phyloP scores from a whole-genome alignment of 805 yeast genomes.

The Kuraishia piskuri region DNA sequence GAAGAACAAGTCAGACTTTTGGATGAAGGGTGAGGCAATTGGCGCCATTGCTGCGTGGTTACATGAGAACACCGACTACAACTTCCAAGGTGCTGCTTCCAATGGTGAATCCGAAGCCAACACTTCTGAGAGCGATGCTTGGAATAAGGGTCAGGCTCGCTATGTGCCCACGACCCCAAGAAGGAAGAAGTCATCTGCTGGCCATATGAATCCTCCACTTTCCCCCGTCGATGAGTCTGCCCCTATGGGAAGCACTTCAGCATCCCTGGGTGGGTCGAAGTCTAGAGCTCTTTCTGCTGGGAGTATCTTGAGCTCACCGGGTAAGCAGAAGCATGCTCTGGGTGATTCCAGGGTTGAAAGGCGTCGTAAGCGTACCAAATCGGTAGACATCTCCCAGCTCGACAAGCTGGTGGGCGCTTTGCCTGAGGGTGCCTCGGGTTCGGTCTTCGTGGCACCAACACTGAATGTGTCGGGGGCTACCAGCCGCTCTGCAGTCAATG shows the following conservation, averaged over 20 bases:
- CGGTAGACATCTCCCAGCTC: background rate
- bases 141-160: background rate
- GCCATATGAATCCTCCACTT: background rate
- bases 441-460: background rate
- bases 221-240: constrained; percentile 3
- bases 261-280: constrained; percentile 1
- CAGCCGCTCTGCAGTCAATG: background rate
- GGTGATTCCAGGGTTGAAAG: background rate
- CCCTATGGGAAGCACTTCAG: background rate
- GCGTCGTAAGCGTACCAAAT: background rate
- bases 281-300: constrained; percentile 2
- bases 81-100: background rate
- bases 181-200: background rate
- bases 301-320: background rate
- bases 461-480: background rate
- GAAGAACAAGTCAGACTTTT: constrained; percentile 6
- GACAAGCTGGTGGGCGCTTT: background rate
- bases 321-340: background rate
- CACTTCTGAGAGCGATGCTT: background rate
- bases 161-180: background rate
- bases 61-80: constrained; percentile 3
- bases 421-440: background rate
- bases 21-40: constrained; percentile 20
- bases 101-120: background rate
- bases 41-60: constrained; percentile 18